Base-by-base conservation (phyloP, 2,329 filamentous ascomycete genomes). In the Chalaropsis ovoidea region DNA sequence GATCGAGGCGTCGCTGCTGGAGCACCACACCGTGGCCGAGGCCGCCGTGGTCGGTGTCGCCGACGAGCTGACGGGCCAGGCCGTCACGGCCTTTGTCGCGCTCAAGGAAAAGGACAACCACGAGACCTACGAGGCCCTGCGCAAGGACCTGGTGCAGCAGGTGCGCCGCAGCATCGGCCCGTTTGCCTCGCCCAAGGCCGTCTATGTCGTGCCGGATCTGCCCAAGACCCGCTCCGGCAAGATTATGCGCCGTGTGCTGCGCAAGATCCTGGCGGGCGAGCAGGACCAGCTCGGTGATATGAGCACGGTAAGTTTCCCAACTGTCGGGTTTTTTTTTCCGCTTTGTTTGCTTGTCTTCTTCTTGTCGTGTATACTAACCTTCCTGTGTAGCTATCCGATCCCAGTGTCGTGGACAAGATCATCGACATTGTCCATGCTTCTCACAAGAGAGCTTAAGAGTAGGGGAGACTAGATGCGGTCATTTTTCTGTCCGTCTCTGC, bases 221-320 rank as follows among this genome's bases (percentile, higher is more conserved):
- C 94, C 94, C 72, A 97, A 99, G 86, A 99, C 94, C 45, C 84
- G 94, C 71, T 95, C 89, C 71, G 94, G 94, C 70, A 99, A 99
- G 87, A 99, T 99, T 73, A 99, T 99, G 94, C 85, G 94, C 69
- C 86, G 94, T 69, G 95, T 99, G 73, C 78, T 99, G 79, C 84
- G 94, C 72, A 99, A 99, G 89, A 95, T 99, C 73, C 78, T 99
- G 71, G 92, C 92, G 17, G 93, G 93, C 43, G 94, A 99, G 80
- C 93, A 96, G 77, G 94, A 99, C 75, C 92, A 95, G 77, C 81
- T 99, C 64, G 94, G 94, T 71, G 94, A 99, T 73, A 95, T 82
- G 43, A 89, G 89, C 22, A 97, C 94, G 70, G 83, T 97, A 64
- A 94, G 90, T 68, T 92, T 97, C 75, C 94, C 94, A 60, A 84